Evolutionary conservation across 805 yeast species (phyloP), one percentile per base, ranked within the genome.

Genomic region (Metschnikowia koreensis): DNA sequence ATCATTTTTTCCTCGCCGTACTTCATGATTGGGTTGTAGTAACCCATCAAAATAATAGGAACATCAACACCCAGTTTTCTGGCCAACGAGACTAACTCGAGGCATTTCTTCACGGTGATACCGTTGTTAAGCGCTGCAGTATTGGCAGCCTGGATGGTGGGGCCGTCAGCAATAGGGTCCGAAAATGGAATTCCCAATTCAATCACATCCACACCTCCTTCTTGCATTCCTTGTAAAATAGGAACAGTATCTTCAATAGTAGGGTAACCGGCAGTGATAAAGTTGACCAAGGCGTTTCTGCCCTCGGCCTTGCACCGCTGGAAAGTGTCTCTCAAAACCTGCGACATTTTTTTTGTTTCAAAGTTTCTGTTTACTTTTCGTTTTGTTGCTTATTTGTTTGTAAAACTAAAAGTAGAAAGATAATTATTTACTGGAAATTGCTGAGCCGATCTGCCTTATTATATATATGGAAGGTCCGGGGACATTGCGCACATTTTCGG

Each of bases 91-190:
- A 94, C 89, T 42, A 89, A 66, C 13, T 87, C 91, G 54, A 94
- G 72, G 58, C 90, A 84, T 63, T 77, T 76, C 7, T 74, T 66
- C 56, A 90, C 83, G 31, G 90, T 86, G 53, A 91, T 81, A 12
- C 96, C 96, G 62, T 94, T 93, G 27, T 81, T 78, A 57, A 94
- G 77, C 16, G 99, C 94, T n/a, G 73, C 75, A 17, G 81, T 81
- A 73, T 92, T 92, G 38, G 98, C 90, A 34, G 76, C 83, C 74
- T 94, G 99, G 63, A 94, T 94, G 15, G 96, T 89, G 38, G 98
- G 96, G 44, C 99, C 99, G 69, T 94, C 99, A 34, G 98, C 99
- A 67, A 94, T 91, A 38, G 99, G 99, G 68, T 94, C 99, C 22
- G 97, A 86, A 69, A 94, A 94, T 44, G 99, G 99, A 67, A 94